phyloP scores from a whole-genome alignment of 2,329 filamentous ascomycete species.

The Dendrostoma leiphaemia region DNA sequence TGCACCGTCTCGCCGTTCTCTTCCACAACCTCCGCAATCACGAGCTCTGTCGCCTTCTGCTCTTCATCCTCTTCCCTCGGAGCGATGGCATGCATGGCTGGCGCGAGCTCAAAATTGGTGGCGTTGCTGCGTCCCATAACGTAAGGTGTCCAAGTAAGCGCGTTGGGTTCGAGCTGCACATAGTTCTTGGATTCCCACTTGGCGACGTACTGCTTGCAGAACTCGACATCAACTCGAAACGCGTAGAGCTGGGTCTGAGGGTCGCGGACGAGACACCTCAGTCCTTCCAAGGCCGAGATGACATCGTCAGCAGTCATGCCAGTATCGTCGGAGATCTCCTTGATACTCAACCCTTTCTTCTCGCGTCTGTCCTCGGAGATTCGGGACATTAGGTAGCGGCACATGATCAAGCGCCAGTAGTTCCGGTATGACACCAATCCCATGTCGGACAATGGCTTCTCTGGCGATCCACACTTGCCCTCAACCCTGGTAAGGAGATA shows the following conservation, averaged over 20 bases:
- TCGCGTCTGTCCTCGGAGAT: slow-evolving; percentile 34
- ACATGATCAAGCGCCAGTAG: slow-evolving; percentile 91
- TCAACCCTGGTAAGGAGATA: slow-evolving; percentile 94
- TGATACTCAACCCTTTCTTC: slow-evolving; percentile 56
- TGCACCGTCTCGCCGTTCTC: slow-evolving; percentile 31
- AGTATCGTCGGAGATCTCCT: slow-evolving; percentile 78
- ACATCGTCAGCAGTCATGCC: slow-evolving; percentile 97
- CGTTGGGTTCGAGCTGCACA: slow-evolving; percentile 76
- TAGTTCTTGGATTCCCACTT: slow-evolving; percentile 90
- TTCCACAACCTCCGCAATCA: slow-evolving; percentile 27
- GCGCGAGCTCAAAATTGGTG: slow-evolving; percentile 79
- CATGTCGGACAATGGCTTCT: slow-evolving; percentile 98
- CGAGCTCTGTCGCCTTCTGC: slow-evolving; percentile 32
- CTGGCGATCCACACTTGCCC: slow-evolving; percentile 89
- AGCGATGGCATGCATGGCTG: slow-evolving; percentile 80
- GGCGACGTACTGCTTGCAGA: slow-evolving; percentile 81
- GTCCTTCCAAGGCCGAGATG: slow-evolving; percentile 85
- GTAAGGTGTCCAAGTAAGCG: slow-evolving; percentile 92
- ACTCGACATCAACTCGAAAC: slow-evolving; percentile 79
- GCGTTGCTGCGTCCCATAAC: slow-evolving; percentile 88
- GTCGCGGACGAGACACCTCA: slow-evolving; percentile 86
- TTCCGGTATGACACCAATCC: slow-evolving; percentile 95
- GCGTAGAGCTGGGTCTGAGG: slow-evolving; percentile 86
- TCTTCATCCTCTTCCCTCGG: slow-evolving; percentile 74
- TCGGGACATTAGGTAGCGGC: slow-evolving; percentile 73